Conservation (phyloP, 176 grass and related monocot genomes). For the Cenchrus americanus region DNA sequence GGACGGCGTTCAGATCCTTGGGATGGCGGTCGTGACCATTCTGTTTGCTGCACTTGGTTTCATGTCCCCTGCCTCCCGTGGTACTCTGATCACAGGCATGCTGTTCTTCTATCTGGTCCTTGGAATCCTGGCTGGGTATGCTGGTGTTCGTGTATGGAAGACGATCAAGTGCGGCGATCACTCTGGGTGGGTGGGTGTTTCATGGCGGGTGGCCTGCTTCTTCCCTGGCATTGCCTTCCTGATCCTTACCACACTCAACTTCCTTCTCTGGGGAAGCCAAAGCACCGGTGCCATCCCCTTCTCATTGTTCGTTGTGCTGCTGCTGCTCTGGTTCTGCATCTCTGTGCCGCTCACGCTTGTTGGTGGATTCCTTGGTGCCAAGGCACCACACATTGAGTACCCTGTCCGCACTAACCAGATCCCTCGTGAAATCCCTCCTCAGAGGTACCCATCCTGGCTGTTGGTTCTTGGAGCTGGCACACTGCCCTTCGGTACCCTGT, state of each 20-base stretch:
- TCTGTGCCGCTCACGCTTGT: constrained; percentile 73
- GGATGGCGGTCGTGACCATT: constrained; percentile 80
- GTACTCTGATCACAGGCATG: constrained; percentile 77
- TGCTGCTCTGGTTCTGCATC: constrained; percentile 85
- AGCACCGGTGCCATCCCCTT: constrained; percentile 80
- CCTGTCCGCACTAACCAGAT: constrained; percentile 85
- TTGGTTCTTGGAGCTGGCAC: constrained; percentile 79
- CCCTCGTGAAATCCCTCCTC: constrained; percentile 74
- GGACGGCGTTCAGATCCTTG: constrained; percentile 80
- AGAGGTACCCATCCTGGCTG: constrained; percentile 84
- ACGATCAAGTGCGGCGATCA: constrained; percentile 75
- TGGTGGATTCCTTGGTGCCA: constrained; percentile 75
- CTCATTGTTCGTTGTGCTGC: constrained; percentile 64
- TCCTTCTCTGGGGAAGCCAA: constrained; percentile 83
- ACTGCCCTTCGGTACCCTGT: constrained; percentile 76
- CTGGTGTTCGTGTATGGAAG: constrained; percentile 68
- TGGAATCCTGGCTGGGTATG: constrained; percentile 72
- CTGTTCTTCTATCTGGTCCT: constrained; percentile 79
- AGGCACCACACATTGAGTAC: constrained; percentile 75
- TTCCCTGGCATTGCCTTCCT: constrained; percentile 84
- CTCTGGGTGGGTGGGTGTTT: constrained; percentile 66
- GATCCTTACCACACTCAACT: constrained; percentile 81
- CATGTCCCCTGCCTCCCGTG: constrained; percentile 80
- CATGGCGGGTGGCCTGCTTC: constrained; percentile 74
- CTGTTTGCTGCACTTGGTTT: constrained; percentile 76